A percentile compares a stretch with the other conserved stretches of the same genome.
These are phyloP conservation scores for Cucurbita argyrosperma DNA, from an alignment of 306 rosid genomes.

Conservation along the genomic window DNA sequence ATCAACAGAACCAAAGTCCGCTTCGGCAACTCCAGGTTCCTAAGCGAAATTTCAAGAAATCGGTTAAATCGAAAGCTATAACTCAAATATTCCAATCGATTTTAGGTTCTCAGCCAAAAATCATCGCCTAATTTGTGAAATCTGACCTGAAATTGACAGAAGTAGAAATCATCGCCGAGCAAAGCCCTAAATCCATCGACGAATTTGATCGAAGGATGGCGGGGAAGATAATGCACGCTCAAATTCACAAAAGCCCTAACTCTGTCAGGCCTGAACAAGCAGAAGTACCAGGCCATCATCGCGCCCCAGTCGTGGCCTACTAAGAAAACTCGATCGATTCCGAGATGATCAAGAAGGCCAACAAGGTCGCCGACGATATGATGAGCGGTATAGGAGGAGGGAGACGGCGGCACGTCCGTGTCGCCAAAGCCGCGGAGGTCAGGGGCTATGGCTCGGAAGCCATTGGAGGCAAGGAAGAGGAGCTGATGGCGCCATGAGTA, in stretches of 20 bases:
- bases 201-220: slow-evolving; percentile 1
- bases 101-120: too few relatives aligned
- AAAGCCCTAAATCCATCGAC: neutral
- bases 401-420: neutral
- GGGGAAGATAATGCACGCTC: neutral
- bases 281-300: neutral
- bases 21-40: neutral
- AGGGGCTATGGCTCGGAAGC: neutral
- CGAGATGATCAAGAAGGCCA: neutral
- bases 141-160: neutral
- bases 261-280: neutral
- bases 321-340: neutral
- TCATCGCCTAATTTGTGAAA: too few relatives aligned
- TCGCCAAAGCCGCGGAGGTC: neutral
- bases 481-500: neutral
- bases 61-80: neutral
- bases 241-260: neutral
- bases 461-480: neutral
- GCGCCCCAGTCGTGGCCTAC: neutral
- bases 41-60: neutral
- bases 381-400: neutral
- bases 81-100: neutral
- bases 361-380: neutral
- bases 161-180: slow-evolving; percentile 9
- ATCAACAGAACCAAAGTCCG: neutral